Conservation (phyloP, 805 yeast species). For the Candida ortonii region DNA sequence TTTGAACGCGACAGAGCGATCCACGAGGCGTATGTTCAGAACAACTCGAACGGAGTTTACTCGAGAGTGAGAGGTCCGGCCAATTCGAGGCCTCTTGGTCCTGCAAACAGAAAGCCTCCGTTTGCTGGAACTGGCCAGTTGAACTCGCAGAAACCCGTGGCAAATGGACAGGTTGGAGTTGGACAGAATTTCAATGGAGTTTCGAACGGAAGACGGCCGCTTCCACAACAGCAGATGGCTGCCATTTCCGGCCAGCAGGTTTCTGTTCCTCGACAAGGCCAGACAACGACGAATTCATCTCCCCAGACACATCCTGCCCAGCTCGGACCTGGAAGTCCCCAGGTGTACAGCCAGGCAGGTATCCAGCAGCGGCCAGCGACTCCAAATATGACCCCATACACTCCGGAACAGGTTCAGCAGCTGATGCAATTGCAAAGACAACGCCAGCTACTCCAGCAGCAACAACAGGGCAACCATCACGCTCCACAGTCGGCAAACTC, state of each 20-base stretch:
- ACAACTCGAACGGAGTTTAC: slow-evolving; percentile 18
- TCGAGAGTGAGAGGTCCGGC: slow-evolving; percentile 24
- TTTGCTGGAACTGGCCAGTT: slow-evolving; percentile 4
- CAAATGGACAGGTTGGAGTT: slow-evolving; percentile 6
- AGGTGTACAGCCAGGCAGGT: slow-evolving; percentile 13
- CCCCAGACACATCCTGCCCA: slow-evolving; percentile 10
- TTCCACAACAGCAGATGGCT: no score
- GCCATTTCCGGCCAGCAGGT: no score
- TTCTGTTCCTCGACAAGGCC: not conserved
- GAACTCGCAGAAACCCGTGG: slow-evolving; percentile 4
- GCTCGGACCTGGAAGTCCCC: slow-evolving; percentile 13
- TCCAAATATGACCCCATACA: slow-evolving; percentile 56
- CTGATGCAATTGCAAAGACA: slow-evolving; percentile 41
- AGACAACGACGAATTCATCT: slow-evolving; percentile 1
- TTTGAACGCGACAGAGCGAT: slow-evolving; percentile 82
- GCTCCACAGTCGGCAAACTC: slow-evolving; percentile 13
- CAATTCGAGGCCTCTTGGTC: slow-evolving; percentile 16
- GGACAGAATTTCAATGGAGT: no score
- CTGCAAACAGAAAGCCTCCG: slow-evolving; percentile 12
- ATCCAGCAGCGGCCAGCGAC: slow-evolving; percentile 37
- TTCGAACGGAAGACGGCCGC: no score
- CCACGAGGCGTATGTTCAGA: slow-evolving; percentile 62
- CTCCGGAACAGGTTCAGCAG: slow-evolving; percentile 60
- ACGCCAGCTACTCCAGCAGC: slow-evolving; percentile 34
- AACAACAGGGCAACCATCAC: slow-evolving; percentile 22